Evolutionary conservation across 345 rosid species (phyloP), one percentile per base, ranked within the genome.

Genomic region (Abelmoschus esculentus): DNA sequence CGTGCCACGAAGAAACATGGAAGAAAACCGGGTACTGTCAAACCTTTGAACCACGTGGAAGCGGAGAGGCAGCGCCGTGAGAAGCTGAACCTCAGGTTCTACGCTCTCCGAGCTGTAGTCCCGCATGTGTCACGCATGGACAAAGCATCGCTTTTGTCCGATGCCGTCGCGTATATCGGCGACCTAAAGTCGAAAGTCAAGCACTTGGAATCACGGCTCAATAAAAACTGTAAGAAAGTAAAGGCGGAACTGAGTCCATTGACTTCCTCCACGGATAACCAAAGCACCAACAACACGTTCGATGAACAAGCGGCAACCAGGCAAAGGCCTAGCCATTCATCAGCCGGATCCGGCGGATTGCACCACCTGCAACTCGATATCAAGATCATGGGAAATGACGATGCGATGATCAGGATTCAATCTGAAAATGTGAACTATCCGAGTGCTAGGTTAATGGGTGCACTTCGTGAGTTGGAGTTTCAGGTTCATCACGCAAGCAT

Each of bases 61-160:
- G 89, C 97, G 0, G 97, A 91, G 80, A 65, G 97, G 70, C 87
- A 87, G 79, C 80, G 96, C 72, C 84, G 96, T 11, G 91, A 87
- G 78, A 91, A 91, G 81, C 89, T 89, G 32, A 89, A 87, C 90
- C 84, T 82, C 75, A 75, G 86, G 13, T 91, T 91, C 84, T 87
- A 87, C 77, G 85, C 91, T 2, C 80, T 91, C 52, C 83, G 96
- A 52, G 89, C 97, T 29, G 93, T 84, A 72, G 96, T 91, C 6
- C 93, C 93, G 47, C 86, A 86, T 72, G 91, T 89, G 63, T 83
- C 97, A 15, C 83, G 86, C 56, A 87, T 87, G 92, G 97, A 91
- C 85, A 91, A 89, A 74, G 81, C 96, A 29, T 86, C 97, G 0
- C 70, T 91, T n/a, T 73, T 91, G 2, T 87, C 83, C 19, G 97